phyloP scores from a whole-genome alignment of 2,329 filamentous ascomycete genomes.

The Berkeleyomyces rouxiae region DNA sequence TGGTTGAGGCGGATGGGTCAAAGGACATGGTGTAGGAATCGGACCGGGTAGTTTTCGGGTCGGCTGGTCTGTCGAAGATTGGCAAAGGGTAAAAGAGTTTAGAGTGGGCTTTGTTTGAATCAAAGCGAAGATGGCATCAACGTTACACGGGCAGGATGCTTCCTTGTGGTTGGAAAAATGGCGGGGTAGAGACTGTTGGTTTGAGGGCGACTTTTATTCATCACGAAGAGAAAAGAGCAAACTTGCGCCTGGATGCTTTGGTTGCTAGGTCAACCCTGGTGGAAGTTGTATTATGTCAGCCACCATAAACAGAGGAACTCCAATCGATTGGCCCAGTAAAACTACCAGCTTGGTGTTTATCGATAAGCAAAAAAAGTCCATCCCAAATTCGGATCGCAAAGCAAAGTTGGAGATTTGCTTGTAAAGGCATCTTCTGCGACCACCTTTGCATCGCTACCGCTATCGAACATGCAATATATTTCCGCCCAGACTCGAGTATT shows the following conservation, averaged over 20 bases:
- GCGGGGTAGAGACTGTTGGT: not conserved
- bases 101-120: not conserved
- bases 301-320: not conserved
- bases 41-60: not conserved
- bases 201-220: not conserved
- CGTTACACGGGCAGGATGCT: not conserved
- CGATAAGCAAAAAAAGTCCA: conserved; percentile 2
- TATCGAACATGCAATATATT: not conserved
- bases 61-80: not conserved
- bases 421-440: not conserved
- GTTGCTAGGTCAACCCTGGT: conserved; percentile 2
- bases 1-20: conserved; percentile 51
- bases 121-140: not conserved
- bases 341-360: conserved; percentile 1
- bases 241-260: not conserved
- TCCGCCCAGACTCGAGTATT: not conserved
- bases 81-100: not conserved
- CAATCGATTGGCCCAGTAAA: not conserved
- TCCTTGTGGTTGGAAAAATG: not conserved
- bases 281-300: conserved; percentile 1
- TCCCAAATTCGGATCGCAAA: not conserved
- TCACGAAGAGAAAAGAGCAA: too few relatives aligned
- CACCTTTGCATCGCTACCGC: too few relatives aligned
- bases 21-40: conserved; percentile 35
- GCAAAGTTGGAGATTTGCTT: not conserved